Evolutionary conservation across 768 basidiomycete genomes (phyloP).

Genomic region (Pisolithus microcarpus): DNA sequence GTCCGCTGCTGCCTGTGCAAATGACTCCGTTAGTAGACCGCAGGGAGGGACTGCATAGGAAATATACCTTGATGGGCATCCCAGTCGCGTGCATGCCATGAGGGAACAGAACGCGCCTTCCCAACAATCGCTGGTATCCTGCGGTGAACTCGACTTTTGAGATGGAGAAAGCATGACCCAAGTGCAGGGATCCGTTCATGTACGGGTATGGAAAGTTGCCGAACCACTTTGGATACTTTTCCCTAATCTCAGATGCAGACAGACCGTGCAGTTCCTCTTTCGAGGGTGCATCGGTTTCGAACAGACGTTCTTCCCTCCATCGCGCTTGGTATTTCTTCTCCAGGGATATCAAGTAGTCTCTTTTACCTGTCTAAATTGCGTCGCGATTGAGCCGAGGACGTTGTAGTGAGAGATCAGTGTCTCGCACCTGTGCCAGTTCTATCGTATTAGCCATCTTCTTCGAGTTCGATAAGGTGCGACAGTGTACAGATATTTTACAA

Average conservation of each 20-base stretch:
- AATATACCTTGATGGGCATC: constrained; percentile 94
- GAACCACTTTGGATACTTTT: constrained; percentile 92
- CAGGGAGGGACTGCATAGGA: neutral
- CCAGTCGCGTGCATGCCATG: constrained; percentile 97
- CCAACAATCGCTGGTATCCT: constrained; percentile 91
- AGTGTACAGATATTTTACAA: constrained; percentile 24
- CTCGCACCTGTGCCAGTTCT: constrained; percentile 53
- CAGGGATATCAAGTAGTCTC: constrained; percentile 77
- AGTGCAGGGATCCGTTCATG: constrained; percentile 97
- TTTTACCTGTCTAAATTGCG: constrained; percentile 72
- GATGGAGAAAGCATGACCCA: constrained; percentile 97
- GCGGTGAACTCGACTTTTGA: constrained; percentile 97
- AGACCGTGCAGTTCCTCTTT: constrained; percentile 57
- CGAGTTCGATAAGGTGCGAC: constrained; percentile 8
- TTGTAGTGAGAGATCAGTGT: neutral
- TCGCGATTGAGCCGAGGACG: neutral
- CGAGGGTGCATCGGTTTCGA: constrained; percentile 80
- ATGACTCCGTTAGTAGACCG: neutral
- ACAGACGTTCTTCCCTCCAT: constrained; percentile 73
- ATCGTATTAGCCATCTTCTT: constrained; percentile 56
- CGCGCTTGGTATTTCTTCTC: constrained; percentile 79
- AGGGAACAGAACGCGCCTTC: constrained; percentile 93
- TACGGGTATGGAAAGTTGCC: constrained; percentile 95
- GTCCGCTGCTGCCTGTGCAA: constrained; percentile 80
- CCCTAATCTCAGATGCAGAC: constrained; percentile 55